Evolutionary conservation across 2,329 filamentous ascomycete genomes (phyloP).

Genomic region (Exophiala bonariae): DNA sequence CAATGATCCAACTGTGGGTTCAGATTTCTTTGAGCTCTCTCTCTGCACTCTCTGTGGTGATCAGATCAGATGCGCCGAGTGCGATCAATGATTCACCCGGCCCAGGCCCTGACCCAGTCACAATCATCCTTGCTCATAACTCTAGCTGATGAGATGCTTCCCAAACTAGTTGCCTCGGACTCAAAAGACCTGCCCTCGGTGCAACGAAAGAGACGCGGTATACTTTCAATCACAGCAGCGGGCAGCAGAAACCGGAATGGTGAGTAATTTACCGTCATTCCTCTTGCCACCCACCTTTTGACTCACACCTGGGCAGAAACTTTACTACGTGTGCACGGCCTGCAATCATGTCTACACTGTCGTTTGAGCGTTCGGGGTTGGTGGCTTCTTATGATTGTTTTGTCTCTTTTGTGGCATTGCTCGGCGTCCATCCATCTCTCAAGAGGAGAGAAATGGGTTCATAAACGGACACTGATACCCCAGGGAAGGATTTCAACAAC

Average conservation of each 20-base stretch:
- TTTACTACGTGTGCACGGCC: constrained; percentile 90
- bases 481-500: background rate
- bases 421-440: constrained; percentile 5
- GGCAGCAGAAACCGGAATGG: constrained; percentile 97
- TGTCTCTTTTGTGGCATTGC: constrained; percentile 6
- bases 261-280: constrained; percentile 49
- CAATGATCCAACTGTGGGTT: constrained; percentile 97
- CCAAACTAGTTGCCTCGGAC: constrained; percentile 80
- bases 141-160: constrained; percentile 26
- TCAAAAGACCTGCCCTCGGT: constrained; percentile 80
- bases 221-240: constrained; percentile 99
- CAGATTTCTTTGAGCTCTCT: constrained; percentile 35
- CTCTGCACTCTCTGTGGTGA: constrained; percentile 61
- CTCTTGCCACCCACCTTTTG: background rate
- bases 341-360: constrained; percentile 79
- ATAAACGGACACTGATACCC: background rate
- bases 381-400: background rate
- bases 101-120: too few relatives aligned
- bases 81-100: constrained; percentile 37
- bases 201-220: constrained; percentile 84
- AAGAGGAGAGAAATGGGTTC: background rate
- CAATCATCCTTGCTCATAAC: constrained; percentile 34
- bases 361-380: constrained; percentile 19
- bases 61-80: constrained; percentile 55
- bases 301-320: constrained; percentile 61